These are phyloP conservation scores for Nemania bipapillata DNA, from an alignment of 2,329 filamentous ascomycete species.

Conservation along the genomic window DNA sequence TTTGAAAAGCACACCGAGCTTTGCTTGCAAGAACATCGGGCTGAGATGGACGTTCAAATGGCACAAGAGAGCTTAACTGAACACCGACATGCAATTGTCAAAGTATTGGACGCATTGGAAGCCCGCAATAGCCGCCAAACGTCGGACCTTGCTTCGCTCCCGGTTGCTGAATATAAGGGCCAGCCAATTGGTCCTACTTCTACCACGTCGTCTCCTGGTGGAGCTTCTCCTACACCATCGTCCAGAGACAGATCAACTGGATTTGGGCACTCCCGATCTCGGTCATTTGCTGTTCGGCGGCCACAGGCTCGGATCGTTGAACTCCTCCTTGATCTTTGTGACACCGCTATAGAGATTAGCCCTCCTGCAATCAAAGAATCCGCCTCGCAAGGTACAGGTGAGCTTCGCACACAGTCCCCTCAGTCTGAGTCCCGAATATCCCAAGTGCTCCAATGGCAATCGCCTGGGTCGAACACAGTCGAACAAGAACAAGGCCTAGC, in stretches of 20 bases:
- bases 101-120: slow-evolving; percentile 91
- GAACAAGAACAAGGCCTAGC: slow-evolving; percentile 94
- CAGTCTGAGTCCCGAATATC: slow-evolving; percentile 95
- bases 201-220: slow-evolving; percentile 76
- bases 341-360: slow-evolving; percentile 94
- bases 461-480: slow-evolving; percentile 86
- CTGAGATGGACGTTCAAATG: slow-evolving; percentile 98
- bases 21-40: slow-evolving; percentile 92
- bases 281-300: slow-evolving; percentile 90
- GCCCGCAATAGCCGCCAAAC: slow-evolving; percentile 74
- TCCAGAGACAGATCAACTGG: slow-evolving; percentile 79
- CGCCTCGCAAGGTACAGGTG: slow-evolving; percentile 72
- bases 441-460: slow-evolving; percentile 96
- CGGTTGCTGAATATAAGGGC: slow-evolving; percentile 85
- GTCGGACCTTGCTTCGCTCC: slow-evolving; percentile 62
- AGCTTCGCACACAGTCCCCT: slow-evolving; percentile 91
- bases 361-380: slow-evolving; percentile 91
- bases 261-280: slow-evolving; percentile 80
- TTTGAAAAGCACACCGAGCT: slow-evolving; percentile 99
- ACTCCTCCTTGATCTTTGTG: slow-evolving; percentile 91
- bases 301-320: slow-evolving; percentile 94
- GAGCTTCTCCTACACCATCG: slow-evolving; percentile 75
- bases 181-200: slow-evolving; percentile 81
- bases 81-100: slow-evolving; percentile 93
- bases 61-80: slow-evolving; percentile 91